Evolutionary conservation across 2,329 filamentous ascomycete genomes (phyloP).

Genomic region (Penicillium aurantiogriseum): DNA sequence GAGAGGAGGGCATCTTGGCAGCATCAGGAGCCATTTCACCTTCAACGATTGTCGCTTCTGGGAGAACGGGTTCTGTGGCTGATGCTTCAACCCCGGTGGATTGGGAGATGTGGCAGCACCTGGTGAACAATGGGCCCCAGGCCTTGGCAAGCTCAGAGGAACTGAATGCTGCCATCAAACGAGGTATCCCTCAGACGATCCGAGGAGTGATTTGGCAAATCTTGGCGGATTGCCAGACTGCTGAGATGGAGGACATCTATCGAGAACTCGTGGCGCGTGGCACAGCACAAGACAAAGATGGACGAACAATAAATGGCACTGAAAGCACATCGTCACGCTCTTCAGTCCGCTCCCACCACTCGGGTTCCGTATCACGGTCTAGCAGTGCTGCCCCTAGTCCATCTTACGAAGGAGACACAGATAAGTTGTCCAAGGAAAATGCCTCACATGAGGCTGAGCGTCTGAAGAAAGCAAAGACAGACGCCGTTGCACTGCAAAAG

Average conservation of each 20-base stretch:
- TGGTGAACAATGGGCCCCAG: conserved; percentile 90
- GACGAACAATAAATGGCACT: conserved; percentile 53
- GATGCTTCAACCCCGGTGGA: conserved; percentile 75
- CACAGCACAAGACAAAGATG: conserved; percentile 73
- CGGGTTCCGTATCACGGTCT: conserved; percentile 58
- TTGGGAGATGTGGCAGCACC: conserved; percentile 96
- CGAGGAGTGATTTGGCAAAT: conserved; percentile 99
- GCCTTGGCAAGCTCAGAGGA: conserved; percentile 89
- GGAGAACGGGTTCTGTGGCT: conserved; percentile 69
- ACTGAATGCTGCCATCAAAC: conserved; percentile 84
- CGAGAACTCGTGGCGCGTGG: conserved; percentile 75
- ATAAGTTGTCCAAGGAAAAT: conserved; percentile 65
- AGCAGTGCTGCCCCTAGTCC: conserved; percentile 55
- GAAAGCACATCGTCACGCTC: conserved; percentile 76
- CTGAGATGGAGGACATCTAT: conserved; percentile 85
- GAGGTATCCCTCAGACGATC: conserved; percentile 90
- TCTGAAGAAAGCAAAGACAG: conserved; percentile 76
- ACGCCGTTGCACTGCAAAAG: conserved; percentile 69
- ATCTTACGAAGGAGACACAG: conserved; percentile 60
- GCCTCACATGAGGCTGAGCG: conserved; percentile 64
- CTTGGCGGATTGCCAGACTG: conserved; percentile 89
- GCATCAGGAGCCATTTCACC: conserved; percentile 28
- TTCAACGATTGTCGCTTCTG: conserved; percentile 27
- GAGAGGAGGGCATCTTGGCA: conserved; percentile 40
- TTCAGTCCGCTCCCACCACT: conserved; percentile 76